Base-by-base conservation (phyloP, 1,139 yeast species). In the Suhomyces bokatorum region DNA sequence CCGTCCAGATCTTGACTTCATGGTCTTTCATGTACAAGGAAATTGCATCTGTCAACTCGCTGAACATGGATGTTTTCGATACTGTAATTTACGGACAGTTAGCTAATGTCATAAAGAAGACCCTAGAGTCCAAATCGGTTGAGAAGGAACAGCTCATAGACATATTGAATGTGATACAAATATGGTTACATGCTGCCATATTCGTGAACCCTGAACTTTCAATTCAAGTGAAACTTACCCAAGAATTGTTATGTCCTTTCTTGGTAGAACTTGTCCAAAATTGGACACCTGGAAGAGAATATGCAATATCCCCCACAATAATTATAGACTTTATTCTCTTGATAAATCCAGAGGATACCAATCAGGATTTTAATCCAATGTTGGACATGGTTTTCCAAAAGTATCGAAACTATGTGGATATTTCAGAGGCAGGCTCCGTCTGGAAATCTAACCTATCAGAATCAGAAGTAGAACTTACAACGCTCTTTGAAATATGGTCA, bases 291-390 rank as follows among this genome's bases (percentile, higher is more conserved):
- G 49, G 50, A 11, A 28, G 22, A 6, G 31, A 39, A 5, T 27
- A 13, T n/a, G 7, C 29, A 13, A 37, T 37, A 14, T 48, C 50
- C 17, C 47, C 50, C 10, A 45, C 54, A 5, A 40, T 33, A 27
- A 16, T 59, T 12, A 50, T 60, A 2, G 66, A 62, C 32, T 61
- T 54, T 40, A 51, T 59, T 12, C 42, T 56, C 4, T 34, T 55
- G 2, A 46, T 63, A 20, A 45, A 51, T 3, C 45, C 52, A 2
- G 56, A 53, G 13, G 54, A 50, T 4, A 42, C 49, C 12, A 49
- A 51, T 20, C 6, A 20, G 2, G 38, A 42, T 11, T 59, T 58
- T 20, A 42, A 45, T 22, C 42, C 36, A 2, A 35, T 55, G 1
- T 45, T 60, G 33, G 30, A 41, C 11, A 35, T 37, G 29, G 35